Base-by-base conservation (phyloP, 805 yeast species). In the Saccharomycopsis olivae region DNA sequence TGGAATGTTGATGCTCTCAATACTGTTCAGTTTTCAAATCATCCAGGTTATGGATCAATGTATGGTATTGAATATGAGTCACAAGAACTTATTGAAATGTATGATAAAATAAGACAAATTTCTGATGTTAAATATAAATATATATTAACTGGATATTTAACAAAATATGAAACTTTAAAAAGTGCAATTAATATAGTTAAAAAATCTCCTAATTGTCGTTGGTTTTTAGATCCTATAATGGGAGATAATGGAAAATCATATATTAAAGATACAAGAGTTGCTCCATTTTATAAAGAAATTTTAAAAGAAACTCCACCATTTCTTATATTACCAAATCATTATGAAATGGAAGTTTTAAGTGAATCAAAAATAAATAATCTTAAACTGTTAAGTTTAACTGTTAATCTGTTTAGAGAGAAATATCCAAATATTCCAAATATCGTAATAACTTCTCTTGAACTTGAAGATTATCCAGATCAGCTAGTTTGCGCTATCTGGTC, bases 1-100 rank as follows among this genome's bases (percentile, higher is more conserved):
- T 89, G 96, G 96, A 89, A 92, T 54, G 95, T 88, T 8, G 96
- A 89, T 56, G 76, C 77, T 21, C 66, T 92, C 41, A 85, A 89
- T 59, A 85, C 95, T 1, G 94, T 88, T 15, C 83, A 84, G 52
- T 77, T 78, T 51, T 84, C 95, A 1, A 87, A 89, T 52, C 96
- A 89, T 60, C 89, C 96, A 2, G 96, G 95, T 1, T 86, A 85
- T 57, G 84, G 82, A 0, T 46, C 56, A 10, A 75, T 80, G 52
- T 64, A 64, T 27, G 96, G 96, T 2, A 57, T 65, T 14, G 66
- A 67, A 39, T 62, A 72, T 3, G 49, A 64, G 2, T 62, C 74
- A 0, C 56, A 56, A 0, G 68, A 69, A 31, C 54, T 88, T 14
- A 37, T 47, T 6, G 70, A 66, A 1, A 56, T 85, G 2, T 68